These are phyloP conservation scores for Ascobolus immersus DNA, from an alignment of 495 filamentous ascomycete genomes.

Conservation along the genomic window DNA sequence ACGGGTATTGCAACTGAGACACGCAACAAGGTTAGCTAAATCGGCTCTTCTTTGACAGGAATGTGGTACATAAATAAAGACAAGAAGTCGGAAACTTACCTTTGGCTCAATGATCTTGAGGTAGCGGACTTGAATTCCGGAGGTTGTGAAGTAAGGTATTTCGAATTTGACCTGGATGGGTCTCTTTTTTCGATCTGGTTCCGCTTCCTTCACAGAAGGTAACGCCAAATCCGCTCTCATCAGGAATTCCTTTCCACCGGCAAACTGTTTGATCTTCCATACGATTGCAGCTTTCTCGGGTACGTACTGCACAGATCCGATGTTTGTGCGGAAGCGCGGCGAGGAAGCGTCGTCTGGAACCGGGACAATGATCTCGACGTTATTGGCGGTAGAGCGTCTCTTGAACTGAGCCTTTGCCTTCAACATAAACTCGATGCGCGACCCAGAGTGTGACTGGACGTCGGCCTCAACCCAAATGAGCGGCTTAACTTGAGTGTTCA, in stretches of 20 bases:
- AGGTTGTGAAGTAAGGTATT: conserved; percentile 98
- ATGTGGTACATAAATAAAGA: neutral
- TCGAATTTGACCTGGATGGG: conserved; percentile 98
- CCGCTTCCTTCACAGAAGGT: conserved; percentile 84
- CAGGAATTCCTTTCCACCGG: conserved; percentile 90
- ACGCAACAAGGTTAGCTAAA: conserved; percentile 10
- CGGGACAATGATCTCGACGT: conserved; percentile 91
- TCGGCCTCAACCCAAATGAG: conserved; percentile 98
- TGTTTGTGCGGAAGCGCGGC: conserved; percentile 89
- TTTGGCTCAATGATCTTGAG: conserved; percentile 99
- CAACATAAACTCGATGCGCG: conserved; percentile 91
- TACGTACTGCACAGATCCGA: conserved; percentile 93
- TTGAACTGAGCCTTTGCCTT: conserved; percentile 99
- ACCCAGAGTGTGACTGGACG: conserved; percentile 82
- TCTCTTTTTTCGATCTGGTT: conserved; percentile 80
- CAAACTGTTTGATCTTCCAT: conserved; percentile 99
- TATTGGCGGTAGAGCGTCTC: conserved; percentile 89
- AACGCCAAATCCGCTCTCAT: conserved; percentile 97
- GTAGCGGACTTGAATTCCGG: conserved; percentile 93
- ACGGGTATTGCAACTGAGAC: conserved; percentile 72
- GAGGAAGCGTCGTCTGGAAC: conserved; percentile 95
- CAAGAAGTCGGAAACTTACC: conserved; percentile 30
- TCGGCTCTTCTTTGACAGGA: neutral
- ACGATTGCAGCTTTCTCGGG: conserved; percentile 93
- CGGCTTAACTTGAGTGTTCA: conserved; percentile 94